Conservation (phyloP, 2,329 filamentous ascomycete species). For the Didymella pinodella region DNA sequence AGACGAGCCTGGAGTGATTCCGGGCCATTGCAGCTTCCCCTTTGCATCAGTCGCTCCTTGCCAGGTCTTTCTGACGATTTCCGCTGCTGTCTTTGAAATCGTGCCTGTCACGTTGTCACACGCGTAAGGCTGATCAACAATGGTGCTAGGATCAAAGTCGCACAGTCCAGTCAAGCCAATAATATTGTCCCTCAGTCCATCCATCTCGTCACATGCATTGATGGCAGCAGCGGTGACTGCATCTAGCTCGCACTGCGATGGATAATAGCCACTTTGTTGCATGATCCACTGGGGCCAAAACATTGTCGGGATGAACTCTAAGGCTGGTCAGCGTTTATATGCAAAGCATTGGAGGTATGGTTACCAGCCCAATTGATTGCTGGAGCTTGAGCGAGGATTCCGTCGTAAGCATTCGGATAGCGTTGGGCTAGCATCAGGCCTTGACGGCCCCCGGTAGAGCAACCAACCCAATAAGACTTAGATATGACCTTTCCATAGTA, state of each 20-base stretch:
- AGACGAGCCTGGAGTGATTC: conserved; percentile 4
- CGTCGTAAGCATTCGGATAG: conserved; percentile 41
- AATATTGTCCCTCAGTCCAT: conserved; percentile 33
- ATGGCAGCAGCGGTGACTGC: conserved; percentile 28
- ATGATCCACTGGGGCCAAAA: conserved; percentile 33
- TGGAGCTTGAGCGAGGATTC: conserved; percentile 42
- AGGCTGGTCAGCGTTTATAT: not conserved
- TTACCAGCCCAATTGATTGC: conserved; percentile 26
- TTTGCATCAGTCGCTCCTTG: conserved; percentile 16
- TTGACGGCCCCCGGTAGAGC: conserved; percentile 46
- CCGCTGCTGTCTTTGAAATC: conserved; percentile 9
- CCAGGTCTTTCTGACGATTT: conserved; percentile 21
- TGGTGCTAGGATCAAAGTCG: conserved; percentile 27
- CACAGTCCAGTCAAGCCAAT: conserved; percentile 32
- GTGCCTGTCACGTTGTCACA: conserved; percentile 9
- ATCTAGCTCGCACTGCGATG: conserved; percentile 34
- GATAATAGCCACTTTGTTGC: conserved; percentile 19
- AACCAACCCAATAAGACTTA: conserved; percentile 48
- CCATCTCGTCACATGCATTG: conserved; percentile 32
- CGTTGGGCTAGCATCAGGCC: conserved; percentile 41
- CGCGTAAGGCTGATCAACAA: conserved; percentile 14
- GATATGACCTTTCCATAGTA: conserved; percentile 40
- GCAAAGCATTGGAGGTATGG: not conserved
- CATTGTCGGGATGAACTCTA: conserved; percentile 17
- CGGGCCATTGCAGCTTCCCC: conserved; percentile 19